Evolutionary conservation across 2,329 filamentous ascomycete genomes (phyloP), one percentile per base, ranked within the genome.

Genomic region (Curvularia verruculosa): DNA sequence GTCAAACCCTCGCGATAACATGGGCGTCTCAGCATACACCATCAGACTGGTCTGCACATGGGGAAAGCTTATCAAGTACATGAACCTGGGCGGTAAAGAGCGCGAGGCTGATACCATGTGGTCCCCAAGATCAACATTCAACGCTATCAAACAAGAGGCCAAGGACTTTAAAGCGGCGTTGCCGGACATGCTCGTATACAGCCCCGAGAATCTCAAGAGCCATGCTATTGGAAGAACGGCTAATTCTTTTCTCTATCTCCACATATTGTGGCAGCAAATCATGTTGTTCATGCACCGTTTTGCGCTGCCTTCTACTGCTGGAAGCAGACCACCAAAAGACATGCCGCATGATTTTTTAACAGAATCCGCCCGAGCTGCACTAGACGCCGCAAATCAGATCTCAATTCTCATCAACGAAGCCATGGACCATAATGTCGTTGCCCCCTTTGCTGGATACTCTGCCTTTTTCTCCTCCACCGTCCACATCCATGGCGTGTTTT

Each of bases 371-470:
- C 85, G 86, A 49, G 89, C 88, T 56, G 92, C 92, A 0, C 87
- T 96, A 58, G 85, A 89, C 46, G 91, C 94, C 6, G 95, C 95
- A 3, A 92, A 91, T 70, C 86, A 89, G 61, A 95, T 98, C 52
- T 97, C 94, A 0, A 85, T 89, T 28, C 81, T 98, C 44, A 85
- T 98, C 48, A 88, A 89, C 64, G 91, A 96, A 64, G 87, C 90
- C 3, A 89, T 92, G 68, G 85, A 89, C 12, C 88, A 94, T 72
- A 87, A 89, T 58, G 85, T 98, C 7, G 89, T 92, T 0, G 94
- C 93, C 0, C 95, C 95, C 0, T 98, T 98, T 74, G 90, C 92
- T 1, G 94, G 95, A 1, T 99, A 98, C 75, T 96, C 91, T 67
- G 92, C 94, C 1, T 98, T 97, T 73, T 87, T 93, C 21, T 93